Evolutionary conservation across 1,284 basidiomycete genomes (phyloP).

Genomic region (Vanrija sp.): DNA sequence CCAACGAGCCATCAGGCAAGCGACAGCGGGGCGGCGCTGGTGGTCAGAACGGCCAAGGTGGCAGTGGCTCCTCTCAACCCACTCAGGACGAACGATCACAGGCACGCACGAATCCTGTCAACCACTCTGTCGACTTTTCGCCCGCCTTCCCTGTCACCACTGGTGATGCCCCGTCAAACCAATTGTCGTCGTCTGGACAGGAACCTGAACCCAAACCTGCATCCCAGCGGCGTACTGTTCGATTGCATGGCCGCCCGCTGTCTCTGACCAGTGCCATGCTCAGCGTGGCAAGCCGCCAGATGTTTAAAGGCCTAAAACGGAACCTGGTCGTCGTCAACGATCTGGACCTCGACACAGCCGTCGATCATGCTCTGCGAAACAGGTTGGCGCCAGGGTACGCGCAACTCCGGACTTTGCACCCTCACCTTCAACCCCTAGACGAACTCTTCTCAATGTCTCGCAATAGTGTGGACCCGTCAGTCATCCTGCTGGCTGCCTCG

Average conservation of each 20-base stretch:
- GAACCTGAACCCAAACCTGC: too few species aligned
- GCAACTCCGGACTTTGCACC: constrained; percentile 36
- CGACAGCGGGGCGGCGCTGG: background rate
- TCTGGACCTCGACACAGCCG: constrained; percentile 26
- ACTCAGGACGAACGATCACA: too few species aligned
- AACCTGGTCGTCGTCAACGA: constrained; percentile 21
- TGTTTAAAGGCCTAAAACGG: constrained; percentile 9
- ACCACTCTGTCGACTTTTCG: constrained; percentile 30
- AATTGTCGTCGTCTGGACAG: background rate
- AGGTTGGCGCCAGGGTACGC: constrained; percentile 30
- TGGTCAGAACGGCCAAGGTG: too few species aligned
- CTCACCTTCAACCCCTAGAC: constrained; percentile 34
- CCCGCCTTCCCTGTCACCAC: constrained; percentile 1
- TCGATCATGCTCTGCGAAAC: constrained; percentile 19
- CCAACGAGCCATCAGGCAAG: constrained; percentile 1
- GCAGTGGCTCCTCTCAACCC: too few species aligned
- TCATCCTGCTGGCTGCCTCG: constrained; percentile 25
- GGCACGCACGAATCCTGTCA: constrained; percentile 9
- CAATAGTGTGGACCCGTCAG: constrained; percentile 6
- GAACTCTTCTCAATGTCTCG: constrained; percentile 20
- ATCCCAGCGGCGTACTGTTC: constrained; percentile 19
- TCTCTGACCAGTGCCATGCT: constrained; percentile 39
- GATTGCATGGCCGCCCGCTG: constrained; percentile 35
- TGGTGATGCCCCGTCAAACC: background rate
- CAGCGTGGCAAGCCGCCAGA: constrained; percentile 30